A percentile compares a stretch with the other conserved stretches of the same genome.
Evolutionary conservation across 2,329 filamentous ascomycete species (phyloP).

Genomic region (Ascochyta lentis): DNA sequence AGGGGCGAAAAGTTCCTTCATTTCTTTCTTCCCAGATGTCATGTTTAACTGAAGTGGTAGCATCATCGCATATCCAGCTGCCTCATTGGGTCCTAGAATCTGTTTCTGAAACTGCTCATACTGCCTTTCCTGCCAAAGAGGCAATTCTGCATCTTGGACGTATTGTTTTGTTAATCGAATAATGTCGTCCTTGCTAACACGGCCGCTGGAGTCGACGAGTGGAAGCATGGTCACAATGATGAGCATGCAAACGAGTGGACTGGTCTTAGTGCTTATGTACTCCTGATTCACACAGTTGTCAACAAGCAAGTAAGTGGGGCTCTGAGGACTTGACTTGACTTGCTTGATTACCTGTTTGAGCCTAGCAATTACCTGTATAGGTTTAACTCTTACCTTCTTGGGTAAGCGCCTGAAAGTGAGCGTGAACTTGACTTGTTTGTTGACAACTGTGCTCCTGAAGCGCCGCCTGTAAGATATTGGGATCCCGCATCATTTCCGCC

Average conservation of each 20-base stretch:
- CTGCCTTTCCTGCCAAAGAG: constrained; percentile 4
- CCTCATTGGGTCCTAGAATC: constrained; percentile 1
- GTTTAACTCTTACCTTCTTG: too few relatives aligned
- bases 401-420: too few relatives aligned
- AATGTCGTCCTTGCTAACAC: neutral
- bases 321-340: too few relatives aligned
- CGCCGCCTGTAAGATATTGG: constrained; percentile 20
- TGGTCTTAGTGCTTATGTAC: constrained; percentile 27
- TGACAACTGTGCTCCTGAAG: constrained; percentile 30
- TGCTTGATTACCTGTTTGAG: too few relatives aligned
- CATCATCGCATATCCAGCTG: constrained; percentile 11
- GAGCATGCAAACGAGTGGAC: constrained; percentile 27
- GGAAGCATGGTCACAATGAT: constrained; percentile 37
- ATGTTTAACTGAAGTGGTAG: constrained; percentile 19
- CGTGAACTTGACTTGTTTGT: too few relatives aligned
- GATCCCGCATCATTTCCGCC: constrained; percentile 29
- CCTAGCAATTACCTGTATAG: too few relatives aligned
- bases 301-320: too few relatives aligned
- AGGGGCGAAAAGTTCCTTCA: constrained; percentile 20
- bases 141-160: neutral
- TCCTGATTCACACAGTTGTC: too few relatives aligned
- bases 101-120: constrained; percentile 8
- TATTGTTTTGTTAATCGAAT: neutral
- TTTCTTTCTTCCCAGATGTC: constrained; percentile 12
- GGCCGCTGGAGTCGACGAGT: constrained; percentile 27